phyloP scores from a whole-genome alignment of 2,329 filamentous ascomycete species.

The Coniella vitis region DNA sequence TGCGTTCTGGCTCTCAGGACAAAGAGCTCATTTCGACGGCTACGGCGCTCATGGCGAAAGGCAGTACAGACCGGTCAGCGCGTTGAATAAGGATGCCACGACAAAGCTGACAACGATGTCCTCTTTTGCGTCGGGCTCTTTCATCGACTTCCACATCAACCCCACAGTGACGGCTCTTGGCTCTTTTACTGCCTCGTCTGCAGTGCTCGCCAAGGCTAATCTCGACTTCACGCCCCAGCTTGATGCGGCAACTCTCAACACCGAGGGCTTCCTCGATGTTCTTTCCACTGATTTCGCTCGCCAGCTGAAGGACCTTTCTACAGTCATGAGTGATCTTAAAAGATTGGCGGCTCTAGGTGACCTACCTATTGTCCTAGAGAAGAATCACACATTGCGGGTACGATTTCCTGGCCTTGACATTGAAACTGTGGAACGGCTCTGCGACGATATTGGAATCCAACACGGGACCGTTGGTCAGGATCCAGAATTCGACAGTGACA shows the following conservation, averaged over 20 bases:
- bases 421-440: constrained; percentile 73
- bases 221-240: constrained; percentile 32
- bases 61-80: constrained; percentile 70
- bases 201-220: constrained; percentile 40
- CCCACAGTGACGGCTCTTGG: constrained; percentile 86
- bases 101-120: constrained; percentile 57
- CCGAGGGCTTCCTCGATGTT: constrained; percentile 75
- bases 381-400: constrained; percentile 62
- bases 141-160: constrained; percentile 80
- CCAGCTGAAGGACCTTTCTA: constrained; percentile 74
- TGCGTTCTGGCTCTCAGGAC: constrained; percentile 85
- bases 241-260: constrained; percentile 61
- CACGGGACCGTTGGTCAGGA: constrained; percentile 77
- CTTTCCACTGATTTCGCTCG: constrained; percentile 84
- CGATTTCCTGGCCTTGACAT: constrained; percentile 89
- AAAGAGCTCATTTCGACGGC: constrained; percentile 83
- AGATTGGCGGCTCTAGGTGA: constrained; percentile 72
- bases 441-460: constrained; percentile 78
- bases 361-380: constrained; percentile 69
- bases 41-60: constrained; percentile 66
- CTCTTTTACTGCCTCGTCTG: constrained; percentile 54
- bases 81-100: constrained; percentile 65
- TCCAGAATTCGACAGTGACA: constrained; percentile 58
- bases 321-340: constrained; percentile 74
- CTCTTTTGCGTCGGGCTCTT: constrained; percentile 62